phyloP scores from a whole-genome alignment of 305 asterid species.

The Solanum hybrid region DNA sequence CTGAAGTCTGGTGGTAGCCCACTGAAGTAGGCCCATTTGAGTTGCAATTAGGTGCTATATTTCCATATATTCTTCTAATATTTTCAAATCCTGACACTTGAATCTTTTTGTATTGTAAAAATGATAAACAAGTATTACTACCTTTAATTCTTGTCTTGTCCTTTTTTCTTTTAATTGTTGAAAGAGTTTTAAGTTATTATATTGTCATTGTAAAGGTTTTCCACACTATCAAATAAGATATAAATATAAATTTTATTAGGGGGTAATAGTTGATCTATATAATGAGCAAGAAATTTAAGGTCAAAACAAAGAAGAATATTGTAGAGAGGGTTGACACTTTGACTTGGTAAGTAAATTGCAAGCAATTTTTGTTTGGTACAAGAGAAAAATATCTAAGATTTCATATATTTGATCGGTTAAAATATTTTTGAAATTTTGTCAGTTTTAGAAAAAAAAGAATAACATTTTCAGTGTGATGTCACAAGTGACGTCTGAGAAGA shows the following conservation, averaged over 20 bases:
- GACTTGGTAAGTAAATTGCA: background rate
- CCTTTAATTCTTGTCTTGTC: background rate
- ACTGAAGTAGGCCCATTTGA: background rate
- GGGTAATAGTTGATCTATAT: background rate
- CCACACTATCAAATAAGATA: background rate
- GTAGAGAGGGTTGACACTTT: background rate
- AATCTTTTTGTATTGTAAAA: background rate
- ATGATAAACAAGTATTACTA: background rate
- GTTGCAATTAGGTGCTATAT: background rate
- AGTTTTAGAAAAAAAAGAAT: background rate
- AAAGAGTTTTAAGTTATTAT: background rate
- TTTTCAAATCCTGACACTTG: background rate
- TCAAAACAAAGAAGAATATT: background rate
- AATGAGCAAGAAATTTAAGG: background rate
- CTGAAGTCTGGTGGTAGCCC: constrained; percentile 3
- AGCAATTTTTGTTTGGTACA: background rate
- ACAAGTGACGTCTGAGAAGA: background rate
- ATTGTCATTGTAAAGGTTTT: background rate
- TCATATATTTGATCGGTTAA: background rate
- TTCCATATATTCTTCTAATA: background rate
- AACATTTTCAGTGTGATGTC: background rate
- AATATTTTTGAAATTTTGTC: background rate
- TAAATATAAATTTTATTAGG: background rate
- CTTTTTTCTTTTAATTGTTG: background rate
- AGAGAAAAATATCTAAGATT: background rate